Conservation (phyloP, 129 eudicot genomes). For the Arctium lappa region DNA sequence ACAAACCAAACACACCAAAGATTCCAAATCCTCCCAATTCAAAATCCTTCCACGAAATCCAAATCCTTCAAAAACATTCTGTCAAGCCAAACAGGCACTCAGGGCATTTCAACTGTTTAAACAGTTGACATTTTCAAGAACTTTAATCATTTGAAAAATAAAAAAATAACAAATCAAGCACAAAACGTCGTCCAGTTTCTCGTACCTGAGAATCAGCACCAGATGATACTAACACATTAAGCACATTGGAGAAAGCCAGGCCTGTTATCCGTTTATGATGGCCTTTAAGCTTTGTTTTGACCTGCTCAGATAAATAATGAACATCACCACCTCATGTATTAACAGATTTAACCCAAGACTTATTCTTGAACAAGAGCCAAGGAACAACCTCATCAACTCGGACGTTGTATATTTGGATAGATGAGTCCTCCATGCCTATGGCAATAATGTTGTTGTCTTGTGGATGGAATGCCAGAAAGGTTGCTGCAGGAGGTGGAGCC, state of each 20-base stretch:
- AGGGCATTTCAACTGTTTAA: not conserved
- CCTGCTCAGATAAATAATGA: slow-evolving; percentile 36
- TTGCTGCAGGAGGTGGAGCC: slow-evolving; percentile 87
- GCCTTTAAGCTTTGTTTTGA: slow-evolving; percentile 72
- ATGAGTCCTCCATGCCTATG: slow-evolving; percentile 84
- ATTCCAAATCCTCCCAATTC: too few relatives aligned
- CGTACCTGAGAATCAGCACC: slow-evolving; percentile 95
- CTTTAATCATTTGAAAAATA: not conserved
- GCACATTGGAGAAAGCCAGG: slow-evolving; percentile 72
- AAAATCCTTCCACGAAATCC: too few relatives aligned
- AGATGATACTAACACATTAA: slow-evolving; percentile 74
- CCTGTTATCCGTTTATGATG: slow-evolving; percentile 84
- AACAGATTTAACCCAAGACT: not conserved
- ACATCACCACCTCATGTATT: not conserved
- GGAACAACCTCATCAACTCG: slow-evolving; percentile 68
- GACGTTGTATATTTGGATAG: slow-evolving; percentile 78
- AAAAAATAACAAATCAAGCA: not conserved
- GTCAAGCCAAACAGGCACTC: not conserved
- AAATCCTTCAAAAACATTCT: too few relatives aligned
- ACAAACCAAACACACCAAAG: too few relatives aligned
- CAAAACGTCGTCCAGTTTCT: not conserved
- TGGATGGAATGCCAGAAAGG: slow-evolving; percentile 84
- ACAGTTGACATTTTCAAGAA: not conserved
- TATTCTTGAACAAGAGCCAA: not conserved
- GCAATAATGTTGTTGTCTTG: slow-evolving; percentile 85